Evolutionary conservation across 495 filamentous ascomycete genomes (phyloP), one percentile per base, ranked within the genome.

Genomic region (Haplographium delicatum): DNA sequence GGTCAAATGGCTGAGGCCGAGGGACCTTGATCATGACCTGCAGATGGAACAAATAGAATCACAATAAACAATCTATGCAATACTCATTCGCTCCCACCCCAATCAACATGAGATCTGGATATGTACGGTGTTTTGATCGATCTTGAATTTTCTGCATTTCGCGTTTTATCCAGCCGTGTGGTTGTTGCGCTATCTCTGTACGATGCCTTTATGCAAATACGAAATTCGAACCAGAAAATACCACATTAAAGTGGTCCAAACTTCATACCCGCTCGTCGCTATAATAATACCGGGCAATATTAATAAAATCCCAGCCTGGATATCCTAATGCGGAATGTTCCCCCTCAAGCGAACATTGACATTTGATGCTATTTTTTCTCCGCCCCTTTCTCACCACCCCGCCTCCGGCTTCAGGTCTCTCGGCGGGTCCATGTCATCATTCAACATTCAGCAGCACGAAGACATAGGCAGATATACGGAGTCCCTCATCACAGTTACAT

Each of bases 21-120:
- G n/a, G n/a, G n/a, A n/a, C n/a, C n/a, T 39, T 39, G 35, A 39
- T 39, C 9, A 19, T 39, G 35, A n/a, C n/a, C n/a, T 39, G 35
- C 35, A 39, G 35, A 39, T 26, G 39, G 20, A 43, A 19, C 39
- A 43, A 43, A 43, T 43, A 16, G 39, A 16, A 25, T 19, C 39
- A 25, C 39, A 7, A 43, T 43, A 43, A 26, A 43, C 39, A 43
- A 43, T 26, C 39, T 43, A 10, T 10, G 5, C 39, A 26, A 2
- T 10, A 10, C 39, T 18, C 39, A 43, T 43, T 43, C 39, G 39
- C 13, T 43, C 19, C 39, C 39, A 11, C 11, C 9, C 18, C 10
- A 23, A 43, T 41, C 38, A 43, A 43, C 39, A 43, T 43, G 39
- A 43, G 39, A 43, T 43, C 39, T 39, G 35, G 35, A 39, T 39